phyloP scores from a whole-genome alignment of 176 grass and related monocot genomes.

The Tuctoria greenei region DNA sequence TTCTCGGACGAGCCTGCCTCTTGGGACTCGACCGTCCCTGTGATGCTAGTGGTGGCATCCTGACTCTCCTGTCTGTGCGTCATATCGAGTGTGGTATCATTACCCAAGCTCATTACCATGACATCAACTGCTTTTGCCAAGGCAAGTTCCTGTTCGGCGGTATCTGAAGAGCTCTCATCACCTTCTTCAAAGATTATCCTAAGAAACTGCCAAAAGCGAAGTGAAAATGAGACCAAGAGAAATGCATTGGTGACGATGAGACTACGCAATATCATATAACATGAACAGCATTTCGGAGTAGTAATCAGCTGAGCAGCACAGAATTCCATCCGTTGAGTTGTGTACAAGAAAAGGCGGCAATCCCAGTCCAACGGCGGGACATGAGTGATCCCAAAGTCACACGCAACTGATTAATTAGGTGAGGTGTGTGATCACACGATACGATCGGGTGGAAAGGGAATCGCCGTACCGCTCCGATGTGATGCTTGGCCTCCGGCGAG shows the following conservation, averaged over 20 bases:
- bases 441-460: background rate
- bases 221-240: background rate
- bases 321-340: background rate
- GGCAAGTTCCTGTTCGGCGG: conserved; percentile 59
- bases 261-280: background rate
- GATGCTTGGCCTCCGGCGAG: conserved; percentile 73
- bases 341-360: background rate
- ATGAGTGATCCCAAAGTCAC: background rate
- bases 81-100: background rate
- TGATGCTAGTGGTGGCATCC: background rate
- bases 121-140: conserved; percentile 68
- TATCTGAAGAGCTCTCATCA: conserved; percentile 50
- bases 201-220: conserved; percentile 50
- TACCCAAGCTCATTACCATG: conserved; percentile 74
- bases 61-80: conserved; percentile 6
- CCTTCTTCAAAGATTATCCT: conserved; percentile 82
- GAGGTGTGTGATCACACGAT: background rate
- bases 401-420: background rate
- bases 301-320: background rate
- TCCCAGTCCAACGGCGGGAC: background rate
- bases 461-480: conserved; percentile 75
- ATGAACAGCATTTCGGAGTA: background rate
- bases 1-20: conserved; percentile 25
- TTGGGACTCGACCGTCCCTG: conserved; percentile 6
- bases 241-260: background rate